A percentile compares a stretch with the other conserved stretches of the same genome.
Evolutionary conservation across 1,139 yeast genomes (phyloP).

Genomic region (Yamadazyma sp.): DNA sequence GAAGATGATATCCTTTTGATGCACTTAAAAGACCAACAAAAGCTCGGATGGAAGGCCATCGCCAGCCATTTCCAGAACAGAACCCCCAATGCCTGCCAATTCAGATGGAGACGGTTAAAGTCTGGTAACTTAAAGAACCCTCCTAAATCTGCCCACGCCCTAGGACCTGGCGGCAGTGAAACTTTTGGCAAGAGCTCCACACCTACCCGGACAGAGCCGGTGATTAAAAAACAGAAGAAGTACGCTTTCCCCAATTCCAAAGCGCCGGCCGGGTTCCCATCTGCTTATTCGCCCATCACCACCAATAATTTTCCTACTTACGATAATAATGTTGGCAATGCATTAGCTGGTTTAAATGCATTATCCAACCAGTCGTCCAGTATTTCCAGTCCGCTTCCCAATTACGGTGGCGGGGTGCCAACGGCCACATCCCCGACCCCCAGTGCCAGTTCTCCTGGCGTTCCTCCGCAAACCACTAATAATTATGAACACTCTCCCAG

Average conservation of each 20-base stretch:
- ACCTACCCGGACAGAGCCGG: constrained; percentile 7
- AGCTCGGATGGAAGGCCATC: constrained; percentile 77
- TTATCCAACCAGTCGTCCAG: constrained; percentile 39
- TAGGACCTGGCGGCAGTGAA: constrained; percentile 14
- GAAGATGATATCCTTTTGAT: constrained; percentile 67
- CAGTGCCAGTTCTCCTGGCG: constrained; percentile 22
- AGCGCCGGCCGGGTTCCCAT: constrained; percentile 27
- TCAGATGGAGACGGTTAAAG: constrained; percentile 73
- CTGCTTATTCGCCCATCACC: constrained; percentile 38
- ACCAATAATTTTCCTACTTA: constrained; percentile 43
- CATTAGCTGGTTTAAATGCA: constrained; percentile 50
- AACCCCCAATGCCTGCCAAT: constrained; percentile 79
- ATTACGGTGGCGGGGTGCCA: constrained; percentile 15
- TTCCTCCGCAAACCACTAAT: constrained; percentile 21
- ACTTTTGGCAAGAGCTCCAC: constrained; percentile 9
- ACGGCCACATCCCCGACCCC: constrained; percentile 27
- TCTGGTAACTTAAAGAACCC: constrained; percentile 62
- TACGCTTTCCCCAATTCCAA: constrained; percentile 18
- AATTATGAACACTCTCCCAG: constrained; percentile 32
- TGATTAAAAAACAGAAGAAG: constrained; percentile 24
- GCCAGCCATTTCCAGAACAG: constrained; percentile 65
- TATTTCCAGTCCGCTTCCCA: constrained; percentile 32
- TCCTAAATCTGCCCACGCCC: constrained; percentile 42
- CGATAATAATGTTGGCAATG: constrained; percentile 43
- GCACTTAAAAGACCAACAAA: constrained; percentile 69